Base-by-base conservation (phyloP, 2,329 filamentous ascomycete genomes). In the Ilyonectria mors-panacis region DNA sequence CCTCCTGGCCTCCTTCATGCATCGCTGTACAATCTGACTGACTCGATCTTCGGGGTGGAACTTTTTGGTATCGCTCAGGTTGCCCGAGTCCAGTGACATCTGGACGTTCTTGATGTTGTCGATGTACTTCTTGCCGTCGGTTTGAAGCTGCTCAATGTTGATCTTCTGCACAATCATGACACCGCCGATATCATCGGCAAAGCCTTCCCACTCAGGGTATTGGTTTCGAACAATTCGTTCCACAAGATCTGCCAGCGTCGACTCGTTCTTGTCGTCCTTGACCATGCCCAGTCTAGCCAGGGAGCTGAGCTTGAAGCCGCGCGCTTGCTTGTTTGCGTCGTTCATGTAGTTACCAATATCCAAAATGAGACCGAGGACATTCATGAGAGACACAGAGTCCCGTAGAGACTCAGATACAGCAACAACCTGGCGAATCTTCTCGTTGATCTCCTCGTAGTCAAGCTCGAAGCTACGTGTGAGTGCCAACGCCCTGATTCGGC, bases 331-430 rank as follows among this genome's bases (percentile, higher is more conserved):
- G 84, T 98, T 98, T 62, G 95, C 92, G 79, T 98, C 96, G 85
- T 99, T 99, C 96, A 99, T 99, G 87, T 97, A 99, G 82, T 99
- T 99, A 81, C 96, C 96, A 77, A 99, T 97, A 80, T 98, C 95
- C 75, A 99, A 85, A 81, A 99, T 99, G 69, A 98, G 87, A 66
- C 95, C 95, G 63, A 99, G 89, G 53, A 99, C 94, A 72, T 97
- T 98, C 92, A 98, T 97, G 75, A 99, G 84, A 28, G 94, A 93
- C 28, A 97, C 94, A 1, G 95, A 98, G 78, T 97, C 94, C 54
- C 95, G 90, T 61, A 99, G 84, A 10, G 94, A 93, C 82, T 98
- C 95, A 5, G 95, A 95, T 9, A 97, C 94, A 33, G 85, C 85
- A 39, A 97, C 93, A n/a, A 99, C 90, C 68, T 96, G 91, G 71